phyloP scores from a whole-genome alignment of 2,329 filamentous ascomycete genomes.

The Talaromyces sp. region DNA sequence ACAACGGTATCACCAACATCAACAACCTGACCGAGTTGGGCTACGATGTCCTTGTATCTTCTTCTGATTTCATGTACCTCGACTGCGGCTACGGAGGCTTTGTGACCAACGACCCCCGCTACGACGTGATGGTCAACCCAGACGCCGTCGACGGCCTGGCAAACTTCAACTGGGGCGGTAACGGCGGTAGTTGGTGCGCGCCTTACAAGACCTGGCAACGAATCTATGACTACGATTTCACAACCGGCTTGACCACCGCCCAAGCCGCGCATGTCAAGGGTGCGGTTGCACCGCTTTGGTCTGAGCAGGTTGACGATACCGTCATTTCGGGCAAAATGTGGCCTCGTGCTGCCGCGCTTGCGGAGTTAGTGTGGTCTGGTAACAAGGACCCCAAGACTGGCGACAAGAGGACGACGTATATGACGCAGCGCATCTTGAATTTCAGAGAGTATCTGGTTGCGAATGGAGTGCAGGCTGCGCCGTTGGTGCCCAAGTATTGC shows the following conservation, averaged over 20 bases:
- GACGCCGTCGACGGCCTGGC: conserved; percentile 35
- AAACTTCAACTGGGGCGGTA: conserved; percentile 56
- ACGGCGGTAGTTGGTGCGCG: conserved; percentile 56
- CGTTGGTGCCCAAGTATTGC: conserved; percentile 58
- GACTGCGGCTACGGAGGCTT: conserved; percentile 56
- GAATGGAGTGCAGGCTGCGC: conserved; percentile 50
- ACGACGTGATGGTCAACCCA: conserved; percentile 54
- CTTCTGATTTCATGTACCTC: conserved; percentile 55
- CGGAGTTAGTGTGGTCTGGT: conserved; percentile 56
- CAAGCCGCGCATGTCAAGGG: conserved; percentile 52
- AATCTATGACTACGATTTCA: conserved; percentile 59
- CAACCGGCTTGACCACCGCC: conserved; percentile 44
- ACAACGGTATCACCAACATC: conserved; percentile 52
- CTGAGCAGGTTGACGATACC: conserved; percentile 55
- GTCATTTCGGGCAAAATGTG: conserved; percentile 52
- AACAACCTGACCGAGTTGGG: conserved; percentile 49
- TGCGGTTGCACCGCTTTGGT: conserved; percentile 53
- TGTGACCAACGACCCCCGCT: conserved; percentile 55
- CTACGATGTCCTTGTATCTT: conserved; percentile 57
- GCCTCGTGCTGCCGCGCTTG: conserved; percentile 56
- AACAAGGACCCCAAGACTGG: conserved; percentile 49
- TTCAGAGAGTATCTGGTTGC: conserved; percentile 59
- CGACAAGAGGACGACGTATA: conserved; percentile 50
- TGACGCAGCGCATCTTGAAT: conserved; percentile 57
- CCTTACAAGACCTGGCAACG: conserved; percentile 61